phyloP scores from a whole-genome alignment of 2,329 filamentous ascomycete species.

The Emergomyces pasteurianus region DNA sequence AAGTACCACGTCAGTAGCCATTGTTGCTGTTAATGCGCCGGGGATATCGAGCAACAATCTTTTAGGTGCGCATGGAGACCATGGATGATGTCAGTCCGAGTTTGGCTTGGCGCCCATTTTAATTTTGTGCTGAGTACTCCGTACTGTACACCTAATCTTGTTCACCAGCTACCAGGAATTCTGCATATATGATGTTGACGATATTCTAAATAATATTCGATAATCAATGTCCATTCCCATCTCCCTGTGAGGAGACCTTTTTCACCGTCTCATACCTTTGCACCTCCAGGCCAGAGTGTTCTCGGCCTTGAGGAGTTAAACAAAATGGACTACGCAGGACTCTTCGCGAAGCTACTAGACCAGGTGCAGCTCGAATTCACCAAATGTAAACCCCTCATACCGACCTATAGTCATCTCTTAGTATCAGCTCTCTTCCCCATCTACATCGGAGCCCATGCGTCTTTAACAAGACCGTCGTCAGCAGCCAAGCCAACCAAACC shows the following conservation, averaged over 20 bases:
- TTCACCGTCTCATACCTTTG: background rate
- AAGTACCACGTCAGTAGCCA: constrained; percentile 68
- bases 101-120: background rate
- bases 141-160: background rate
- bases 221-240: background rate
- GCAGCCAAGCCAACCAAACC: constrained; percentile 52
- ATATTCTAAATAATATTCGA: background rate
- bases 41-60: background rate
- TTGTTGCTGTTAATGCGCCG: constrained; percentile 22
- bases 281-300: background rate
- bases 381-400: constrained; percentile 34
- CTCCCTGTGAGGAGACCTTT: too few relatives aligned
- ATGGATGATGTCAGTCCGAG: background rate
- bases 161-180: background rate
- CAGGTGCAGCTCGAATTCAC: constrained; percentile 34
- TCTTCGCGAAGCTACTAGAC: constrained; percentile 28
- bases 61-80: background rate
- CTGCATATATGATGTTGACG: background rate
- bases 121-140: too few relatives aligned
- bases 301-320: background rate
- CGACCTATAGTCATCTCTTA: constrained; percentile 50
- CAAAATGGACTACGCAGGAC: constrained; percentile 24
- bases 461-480: constrained; percentile 69
- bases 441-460: constrained; percentile 73
- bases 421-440: constrained; percentile 69